Conservation (phyloP, 805 yeast species). For the Kuraishia piskuri region DNA sequence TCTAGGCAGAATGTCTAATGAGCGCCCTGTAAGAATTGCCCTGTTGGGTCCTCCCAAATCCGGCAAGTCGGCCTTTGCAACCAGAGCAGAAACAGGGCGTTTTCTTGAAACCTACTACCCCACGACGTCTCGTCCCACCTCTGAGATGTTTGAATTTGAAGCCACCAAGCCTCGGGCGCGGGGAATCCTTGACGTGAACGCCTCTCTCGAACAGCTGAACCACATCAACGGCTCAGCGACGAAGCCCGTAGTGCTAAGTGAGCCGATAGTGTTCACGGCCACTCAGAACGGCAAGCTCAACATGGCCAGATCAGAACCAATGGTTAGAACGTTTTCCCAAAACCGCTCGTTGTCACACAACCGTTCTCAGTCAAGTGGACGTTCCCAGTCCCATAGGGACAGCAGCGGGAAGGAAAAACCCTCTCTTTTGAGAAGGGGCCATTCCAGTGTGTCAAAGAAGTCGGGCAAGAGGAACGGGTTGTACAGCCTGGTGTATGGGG, state of each 20-base stretch:
- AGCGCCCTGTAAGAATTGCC: constrained; percentile 46
- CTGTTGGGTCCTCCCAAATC: constrained; percentile 50
- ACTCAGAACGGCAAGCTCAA: constrained; percentile 11
- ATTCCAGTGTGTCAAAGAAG: background rate
- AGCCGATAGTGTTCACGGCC: constrained; percentile 5
- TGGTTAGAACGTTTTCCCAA: constrained; percentile 15
- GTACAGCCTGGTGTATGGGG: background rate
- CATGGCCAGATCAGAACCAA: constrained; percentile 18
- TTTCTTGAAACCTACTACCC: constrained; percentile 71
- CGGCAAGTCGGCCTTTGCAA: constrained; percentile 54
- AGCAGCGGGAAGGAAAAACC: background rate
- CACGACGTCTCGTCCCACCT: constrained; percentile 45
- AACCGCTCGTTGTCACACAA: constrained; percentile 2
- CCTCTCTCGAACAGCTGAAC: constrained; percentile 27
- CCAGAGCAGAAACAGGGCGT: constrained; percentile 36
- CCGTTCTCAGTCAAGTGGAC: background rate
- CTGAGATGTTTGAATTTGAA: constrained; percentile 45
- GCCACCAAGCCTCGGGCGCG: constrained; percentile 32
- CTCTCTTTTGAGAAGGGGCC: background rate
- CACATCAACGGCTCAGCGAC: constrained; percentile 4
- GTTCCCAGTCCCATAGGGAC: constrained; percentile 2
- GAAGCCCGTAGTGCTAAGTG: constrained; percentile 1
- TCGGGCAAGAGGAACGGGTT: background rate
- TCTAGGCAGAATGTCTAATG: no score
- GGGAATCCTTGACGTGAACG: constrained; percentile 38